These are phyloP conservation scores for Polyporus tsugae DNA, from an alignment of 1,284 basidiomycete genomes.

Conservation along the genomic window DNA sequence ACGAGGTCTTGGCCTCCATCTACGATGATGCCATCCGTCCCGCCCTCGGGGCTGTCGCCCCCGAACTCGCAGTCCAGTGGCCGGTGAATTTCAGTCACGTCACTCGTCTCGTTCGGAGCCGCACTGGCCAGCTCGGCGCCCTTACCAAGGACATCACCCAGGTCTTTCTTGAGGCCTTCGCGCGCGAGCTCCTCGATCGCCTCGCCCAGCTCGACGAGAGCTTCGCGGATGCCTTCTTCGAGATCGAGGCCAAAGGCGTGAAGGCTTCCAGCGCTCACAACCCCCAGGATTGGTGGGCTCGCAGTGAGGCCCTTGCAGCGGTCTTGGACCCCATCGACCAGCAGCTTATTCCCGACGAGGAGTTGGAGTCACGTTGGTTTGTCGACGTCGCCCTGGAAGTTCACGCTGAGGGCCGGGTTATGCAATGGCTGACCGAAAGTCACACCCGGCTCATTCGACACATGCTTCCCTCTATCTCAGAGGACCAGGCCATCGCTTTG, in stretches of 20 bases:
- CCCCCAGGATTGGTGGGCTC: neutral
- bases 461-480: too few relatives aligned
- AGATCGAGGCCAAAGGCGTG: neutral
- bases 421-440: neutral
- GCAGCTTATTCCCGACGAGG: neutral
- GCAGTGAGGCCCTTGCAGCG: neutral
- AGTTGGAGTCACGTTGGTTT: neutral
- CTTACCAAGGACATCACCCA: neutral
- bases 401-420: neutral
- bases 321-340: neutral
- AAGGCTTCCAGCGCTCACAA: neutral
- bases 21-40: neutral
- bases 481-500: too few relatives aligned
- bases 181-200: neutral
- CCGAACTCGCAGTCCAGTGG: neutral
- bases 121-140: neutral
- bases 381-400: slow-evolving; percentile 4
- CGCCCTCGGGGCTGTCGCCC: neutral
- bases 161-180: neutral
- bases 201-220: neutral
- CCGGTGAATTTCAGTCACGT: neutral
- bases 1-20: neutral
- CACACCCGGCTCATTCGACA: too few relatives aligned
- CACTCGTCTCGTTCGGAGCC: neutral
- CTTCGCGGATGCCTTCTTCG: neutral